These are phyloP conservation scores for Penicillium robsamsonii DNA, from an alignment of 495 filamentous ascomycete species.

Conservation along the genomic window DNA sequence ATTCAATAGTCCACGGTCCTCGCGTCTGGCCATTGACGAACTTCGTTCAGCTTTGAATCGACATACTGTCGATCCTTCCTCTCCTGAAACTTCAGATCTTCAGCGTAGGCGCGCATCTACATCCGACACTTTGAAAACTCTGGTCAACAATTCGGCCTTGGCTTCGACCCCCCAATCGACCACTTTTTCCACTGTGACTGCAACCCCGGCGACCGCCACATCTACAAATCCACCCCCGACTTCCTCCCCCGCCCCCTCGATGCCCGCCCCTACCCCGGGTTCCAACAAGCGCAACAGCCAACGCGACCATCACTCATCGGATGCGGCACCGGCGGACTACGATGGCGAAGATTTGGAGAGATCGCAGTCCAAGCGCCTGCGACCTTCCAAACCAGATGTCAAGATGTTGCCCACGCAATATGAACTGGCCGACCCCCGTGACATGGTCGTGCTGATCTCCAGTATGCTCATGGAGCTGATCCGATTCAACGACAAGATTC, in stretches of 20 bases:
- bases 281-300: conserved; percentile 47
- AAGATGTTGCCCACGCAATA: conserved; percentile 77
- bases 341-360: conserved; percentile 49
- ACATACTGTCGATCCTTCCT: conserved; percentile 42
- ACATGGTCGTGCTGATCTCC: conserved; percentile 84
- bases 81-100: conserved; percentile 40
- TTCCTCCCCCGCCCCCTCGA: conserved; percentile 33
- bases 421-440: conserved; percentile 72
- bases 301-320: conserved; percentile 28
- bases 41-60: conserved; percentile 46
- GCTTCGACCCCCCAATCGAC: conserved; percentile 24
- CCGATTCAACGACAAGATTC: conserved; percentile 85
- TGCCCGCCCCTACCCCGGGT: conserved; percentile 35
- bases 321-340: conserved; percentile 41
- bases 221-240: conserved; percentile 27
- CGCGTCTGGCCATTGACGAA: conserved; percentile 49
- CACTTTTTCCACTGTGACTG: conserved; percentile 20
- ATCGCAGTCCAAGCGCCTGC: conserved; percentile 52
- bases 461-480: conserved; percentile 96
- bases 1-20: conserved; percentile 39
- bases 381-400: conserved; percentile 53
- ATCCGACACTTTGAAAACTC: conserved; percentile 19
- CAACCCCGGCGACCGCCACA: conserved; percentile 18
- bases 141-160: conserved; percentile 22
- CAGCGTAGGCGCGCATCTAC: conserved; percentile 39